phyloP scores from a whole-genome alignment of 805 yeast species.

The Candida cerambycidarum region DNA sequence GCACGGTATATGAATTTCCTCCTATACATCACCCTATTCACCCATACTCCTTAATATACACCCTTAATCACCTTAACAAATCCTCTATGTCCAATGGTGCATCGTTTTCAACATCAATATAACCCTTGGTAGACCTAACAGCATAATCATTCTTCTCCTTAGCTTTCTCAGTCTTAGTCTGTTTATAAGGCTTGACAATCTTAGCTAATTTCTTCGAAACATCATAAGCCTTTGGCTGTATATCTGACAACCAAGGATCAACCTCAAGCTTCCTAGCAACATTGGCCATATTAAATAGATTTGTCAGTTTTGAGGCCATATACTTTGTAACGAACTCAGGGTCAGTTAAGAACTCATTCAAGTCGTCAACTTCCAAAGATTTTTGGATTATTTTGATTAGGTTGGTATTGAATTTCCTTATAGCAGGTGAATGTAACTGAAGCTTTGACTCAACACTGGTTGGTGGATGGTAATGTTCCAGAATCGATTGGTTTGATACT shows the following conservation, averaged over 20 bases:
- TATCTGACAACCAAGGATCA: conserved; percentile 19
- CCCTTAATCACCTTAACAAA: neutral
- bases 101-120: conserved; percentile 19
- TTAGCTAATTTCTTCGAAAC: conserved; percentile 22
- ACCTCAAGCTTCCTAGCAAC: conserved; percentile 11
- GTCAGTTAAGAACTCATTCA: conserved; percentile 19
- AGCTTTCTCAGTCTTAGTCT: conserved; percentile 1
- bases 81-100: conserved; percentile 9
- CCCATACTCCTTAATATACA: no score
- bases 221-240: conserved; percentile 14
- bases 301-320: conserved; percentile 20
- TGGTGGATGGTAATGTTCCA: neutral
- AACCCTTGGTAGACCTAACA: conserved; percentile 22
- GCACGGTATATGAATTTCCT: no score
- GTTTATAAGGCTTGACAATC: conserved; percentile 11
- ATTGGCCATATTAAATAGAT: conserved; percentile 33
- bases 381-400: conserved; percentile 24
- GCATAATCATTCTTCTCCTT: conserved; percentile 16
- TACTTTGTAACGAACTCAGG: conserved; percentile 24
- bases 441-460: conserved; percentile 16
- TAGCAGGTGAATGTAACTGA: conserved; percentile 31
- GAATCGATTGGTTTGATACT: conserved; percentile 11
- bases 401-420: conserved; percentile 24
- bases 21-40: no score
- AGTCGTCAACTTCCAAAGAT: conserved; percentile 20